Evolutionary conservation across 768 basidiomycete genomes (phyloP).

Genomic region (Lyophyllum shimeji): DNA sequence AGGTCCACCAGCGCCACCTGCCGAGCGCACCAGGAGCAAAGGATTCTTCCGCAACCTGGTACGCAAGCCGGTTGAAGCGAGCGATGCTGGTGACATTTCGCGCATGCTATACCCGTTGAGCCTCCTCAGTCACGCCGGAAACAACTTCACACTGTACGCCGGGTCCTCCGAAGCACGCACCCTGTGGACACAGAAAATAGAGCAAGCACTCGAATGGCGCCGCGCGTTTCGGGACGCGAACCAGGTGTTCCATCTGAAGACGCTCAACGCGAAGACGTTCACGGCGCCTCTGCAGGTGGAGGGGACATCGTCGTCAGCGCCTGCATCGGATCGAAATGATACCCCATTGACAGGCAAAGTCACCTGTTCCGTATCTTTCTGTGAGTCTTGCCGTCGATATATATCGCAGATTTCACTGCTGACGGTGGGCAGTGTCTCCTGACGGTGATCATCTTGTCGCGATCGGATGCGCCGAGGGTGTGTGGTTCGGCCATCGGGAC

Average conservation of each 20-base stretch:
- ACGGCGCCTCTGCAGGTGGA: constrained; percentile 61
- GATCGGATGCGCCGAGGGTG: constrained; percentile 92
- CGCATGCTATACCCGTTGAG: constrained; percentile 86
- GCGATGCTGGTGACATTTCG: constrained; percentile 45
- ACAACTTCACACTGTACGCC: constrained; percentile 82
- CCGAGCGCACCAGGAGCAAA: constrained; percentile 47
- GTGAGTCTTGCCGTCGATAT: constrained; percentile 40
- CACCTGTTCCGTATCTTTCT: constrained; percentile 93
- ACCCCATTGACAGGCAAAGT: constrained; percentile 75
- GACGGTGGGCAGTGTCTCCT: constrained; percentile 68
- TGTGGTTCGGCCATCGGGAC: constrained; percentile 96
- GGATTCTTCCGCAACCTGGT: constrained; percentile 67
- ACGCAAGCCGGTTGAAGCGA: constrained; percentile 27
- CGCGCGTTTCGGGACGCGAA: constrained; percentile 67
- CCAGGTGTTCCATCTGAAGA: constrained; percentile 90
- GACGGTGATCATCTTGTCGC: constrained; percentile 73
- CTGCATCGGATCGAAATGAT: constrained; percentile 64
- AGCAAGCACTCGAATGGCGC: constrained; percentile 83
- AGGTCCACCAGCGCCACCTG: constrained; percentile 61
- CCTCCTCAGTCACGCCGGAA: constrained; percentile 82
- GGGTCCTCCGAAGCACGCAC: constrained; percentile 63
- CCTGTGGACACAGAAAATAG: constrained; percentile 89
- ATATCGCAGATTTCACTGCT: not conserved
- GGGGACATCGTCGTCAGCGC: constrained; percentile 23
- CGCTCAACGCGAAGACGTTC: constrained; percentile 80